Evolutionary conservation across 306 rosid genomes (phyloP), one percentile per base, ranked within the genome.

Genomic region (Lablab purpureus): DNA sequence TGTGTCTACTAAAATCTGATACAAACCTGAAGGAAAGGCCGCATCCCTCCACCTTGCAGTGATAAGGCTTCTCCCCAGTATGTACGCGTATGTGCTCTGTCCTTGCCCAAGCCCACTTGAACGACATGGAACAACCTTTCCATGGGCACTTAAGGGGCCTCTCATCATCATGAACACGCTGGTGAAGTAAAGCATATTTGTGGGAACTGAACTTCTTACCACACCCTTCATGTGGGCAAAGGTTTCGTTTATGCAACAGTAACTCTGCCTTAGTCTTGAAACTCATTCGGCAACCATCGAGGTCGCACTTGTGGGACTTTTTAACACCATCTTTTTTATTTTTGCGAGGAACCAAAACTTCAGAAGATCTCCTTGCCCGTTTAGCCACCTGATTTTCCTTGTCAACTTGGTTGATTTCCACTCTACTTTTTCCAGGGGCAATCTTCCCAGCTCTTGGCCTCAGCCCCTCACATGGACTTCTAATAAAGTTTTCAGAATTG

Each of bases 71-170:
- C 86, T 95, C 99, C 72, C 99, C 99, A 0, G 99, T 95, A 89
- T 95, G 99, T 69, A 95, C 97, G 1, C 99, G 90, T 4, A 95
- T 83, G 58, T 95, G 99, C 93, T 95, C 99, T 1, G 98, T 95
- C 85, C 97, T 85, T 18, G 99, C 97, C 99, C 99, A 95, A 21
- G 94, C 96, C 99, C 99, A 95, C 85, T 95, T 95, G 90, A 95
- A 95, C 10, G 98, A 85, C 99, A 90, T 93, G 79, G 93, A 84
- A 80, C 99, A 95, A 79, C 99, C 99, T 87, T 93, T 80, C 99
- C 99, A 95, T 4, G 99, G 93, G 84, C 99, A 95, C 89, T 95
- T 90, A 46, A 95, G 93, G 62, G 99, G 99, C 87, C 99, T 88
- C 30, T 91, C 84, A 18, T 91, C 96, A 18, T 91, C 94, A 17